Conservation (phyloP, 1,284 basidiomycete genomes). For the Leccinum griseonigrum region DNA sequence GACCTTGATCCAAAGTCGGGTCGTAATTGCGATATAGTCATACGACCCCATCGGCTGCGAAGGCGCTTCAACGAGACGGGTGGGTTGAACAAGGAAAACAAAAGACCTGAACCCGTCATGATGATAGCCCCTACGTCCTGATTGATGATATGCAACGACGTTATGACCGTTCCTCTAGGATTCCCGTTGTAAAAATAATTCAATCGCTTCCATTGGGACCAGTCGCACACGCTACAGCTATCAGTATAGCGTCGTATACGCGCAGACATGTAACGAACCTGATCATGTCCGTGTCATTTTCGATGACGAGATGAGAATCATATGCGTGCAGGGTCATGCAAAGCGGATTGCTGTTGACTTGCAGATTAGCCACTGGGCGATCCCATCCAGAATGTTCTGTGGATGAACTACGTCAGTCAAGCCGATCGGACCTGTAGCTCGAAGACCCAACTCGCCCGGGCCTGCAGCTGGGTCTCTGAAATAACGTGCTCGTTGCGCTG, state of each 20-base stretch:
- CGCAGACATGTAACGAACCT: constrained; percentile 51
- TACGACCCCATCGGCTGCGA: constrained; percentile 84
- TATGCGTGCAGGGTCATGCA: constrained; percentile 90
- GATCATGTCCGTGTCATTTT: constrained; percentile 85
- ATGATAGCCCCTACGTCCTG: constrained; percentile 94
- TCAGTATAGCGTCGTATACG: background rate
- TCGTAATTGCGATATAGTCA: constrained; percentile 92
- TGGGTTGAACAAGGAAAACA: background rate
- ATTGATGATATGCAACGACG: constrained; percentile 92
- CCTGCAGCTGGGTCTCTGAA: constrained; percentile 70
- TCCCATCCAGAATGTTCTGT: constrained; percentile 72
- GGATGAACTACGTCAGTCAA: constrained; percentile 3
- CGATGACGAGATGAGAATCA: constrained; percentile 85
- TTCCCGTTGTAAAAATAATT: constrained; percentile 91
- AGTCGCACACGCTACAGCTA: constrained; percentile 83
- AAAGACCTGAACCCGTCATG: constrained; percentile 80
- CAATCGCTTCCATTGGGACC: constrained; percentile 78
- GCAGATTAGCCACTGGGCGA: constrained; percentile 72
- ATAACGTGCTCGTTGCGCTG: constrained; percentile 84
- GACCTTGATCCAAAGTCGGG: constrained; percentile 57
- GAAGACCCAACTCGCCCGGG: constrained; percentile 61
- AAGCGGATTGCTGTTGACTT: constrained; percentile 68
- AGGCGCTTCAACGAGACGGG: constrained; percentile 3
- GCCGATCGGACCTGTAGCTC: background rate
- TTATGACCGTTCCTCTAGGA: constrained; percentile 78